A percentile compares a stretch with the other conserved stretches of the same genome.
phyloP scores from a whole-genome alignment of 2,329 filamentous ascomycete genomes.

The Tolypocladium endophyticum region DNA sequence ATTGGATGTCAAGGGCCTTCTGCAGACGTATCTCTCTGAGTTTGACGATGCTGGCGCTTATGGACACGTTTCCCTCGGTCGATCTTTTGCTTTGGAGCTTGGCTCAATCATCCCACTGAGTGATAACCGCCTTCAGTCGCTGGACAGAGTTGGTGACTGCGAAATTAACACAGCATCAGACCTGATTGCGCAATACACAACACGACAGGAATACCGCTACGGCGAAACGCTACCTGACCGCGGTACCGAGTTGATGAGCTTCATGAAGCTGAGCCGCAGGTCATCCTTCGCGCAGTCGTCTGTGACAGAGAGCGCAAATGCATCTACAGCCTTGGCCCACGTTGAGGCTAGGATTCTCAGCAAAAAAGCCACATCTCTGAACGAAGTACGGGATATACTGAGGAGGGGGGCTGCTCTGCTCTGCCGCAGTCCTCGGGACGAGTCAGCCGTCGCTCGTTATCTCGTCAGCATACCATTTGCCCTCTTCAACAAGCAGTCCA shows the following conservation, averaged over 20 bases:
- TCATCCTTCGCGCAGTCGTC: constrained; percentile 40
- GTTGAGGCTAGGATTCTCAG: constrained; percentile 61
- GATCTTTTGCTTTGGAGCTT: constrained; percentile 91
- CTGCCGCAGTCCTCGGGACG: constrained; percentile 65
- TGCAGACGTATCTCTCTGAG: constrained; percentile 94
- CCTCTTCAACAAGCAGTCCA: constrained; percentile 88
- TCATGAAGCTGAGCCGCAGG: constrained; percentile 44
- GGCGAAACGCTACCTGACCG: constrained; percentile 64
- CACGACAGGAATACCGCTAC: constrained; percentile 89
- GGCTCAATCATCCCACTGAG: constrained; percentile 76
- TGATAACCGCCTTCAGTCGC: constrained; percentile 74
- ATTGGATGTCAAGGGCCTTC: constrained; percentile 83
- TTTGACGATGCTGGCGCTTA: constrained; percentile 87
- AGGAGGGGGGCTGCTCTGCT: constrained; percentile 77
- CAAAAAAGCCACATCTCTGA: constrained; percentile 59
- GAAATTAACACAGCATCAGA: constrained; percentile 88
- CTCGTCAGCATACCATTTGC: constrained; percentile 88
- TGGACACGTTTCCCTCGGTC: constrained; percentile 81
- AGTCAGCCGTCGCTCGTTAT: constrained; percentile 72
- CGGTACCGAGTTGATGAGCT: constrained; percentile 53
- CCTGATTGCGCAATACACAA: constrained; percentile 94
- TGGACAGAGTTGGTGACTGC: constrained; percentile 63
- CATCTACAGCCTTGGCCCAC: constrained; percentile 56
- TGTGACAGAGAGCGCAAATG: constrained; percentile 45
- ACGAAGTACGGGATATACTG: constrained; percentile 70